Evolutionary conservation across 2,329 filamentous ascomycete genomes (phyloP).

Genomic region (Epicoccum nigrum): DNA sequence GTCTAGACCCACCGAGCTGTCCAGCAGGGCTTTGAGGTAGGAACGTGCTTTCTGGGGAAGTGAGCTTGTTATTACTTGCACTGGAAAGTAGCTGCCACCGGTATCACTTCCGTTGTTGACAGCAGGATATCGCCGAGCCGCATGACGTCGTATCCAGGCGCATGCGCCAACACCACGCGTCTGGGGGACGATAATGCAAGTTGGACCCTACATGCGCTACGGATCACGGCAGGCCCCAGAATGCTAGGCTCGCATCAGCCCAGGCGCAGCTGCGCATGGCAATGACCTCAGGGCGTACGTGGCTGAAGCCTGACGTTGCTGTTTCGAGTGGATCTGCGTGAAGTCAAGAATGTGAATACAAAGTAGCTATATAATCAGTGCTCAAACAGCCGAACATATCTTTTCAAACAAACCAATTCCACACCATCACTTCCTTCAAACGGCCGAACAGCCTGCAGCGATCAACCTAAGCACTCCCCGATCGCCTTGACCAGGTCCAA

Average conservation of each 20-base stretch:
- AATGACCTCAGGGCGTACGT: constrained; percentile 3
- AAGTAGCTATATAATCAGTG: constrained; percentile 4
- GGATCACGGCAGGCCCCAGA: constrained; percentile 3
- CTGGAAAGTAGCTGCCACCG: not conserved
- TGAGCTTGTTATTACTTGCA: not conserved
- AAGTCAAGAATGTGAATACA: not conserved
- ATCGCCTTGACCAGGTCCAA: not conserved
- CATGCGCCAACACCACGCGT: constrained; percentile 11
- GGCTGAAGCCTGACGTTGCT: constrained; percentile 19
- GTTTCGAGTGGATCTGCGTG: not conserved
- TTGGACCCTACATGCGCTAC: not conserved
- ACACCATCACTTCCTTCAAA: not conserved
- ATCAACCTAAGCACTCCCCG: not conserved
- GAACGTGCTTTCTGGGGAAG: not conserved
- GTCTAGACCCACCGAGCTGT: not conserved
- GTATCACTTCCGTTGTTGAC: not conserved
- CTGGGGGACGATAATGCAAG: not conserved
- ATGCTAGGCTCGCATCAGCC: constrained; percentile 11
- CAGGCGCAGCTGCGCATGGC: constrained; percentile 3
- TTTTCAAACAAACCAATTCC: not conserved
- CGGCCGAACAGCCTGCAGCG: not conserved
- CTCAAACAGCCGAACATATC: not conserved
- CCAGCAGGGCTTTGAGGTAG: not conserved
- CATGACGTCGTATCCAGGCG: constrained; percentile 16
- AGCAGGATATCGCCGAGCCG: constrained; percentile 7